phyloP scores from a whole-genome alignment of 2,329 filamentous ascomycete species.

The Colletotrichum eremochloae region DNA sequence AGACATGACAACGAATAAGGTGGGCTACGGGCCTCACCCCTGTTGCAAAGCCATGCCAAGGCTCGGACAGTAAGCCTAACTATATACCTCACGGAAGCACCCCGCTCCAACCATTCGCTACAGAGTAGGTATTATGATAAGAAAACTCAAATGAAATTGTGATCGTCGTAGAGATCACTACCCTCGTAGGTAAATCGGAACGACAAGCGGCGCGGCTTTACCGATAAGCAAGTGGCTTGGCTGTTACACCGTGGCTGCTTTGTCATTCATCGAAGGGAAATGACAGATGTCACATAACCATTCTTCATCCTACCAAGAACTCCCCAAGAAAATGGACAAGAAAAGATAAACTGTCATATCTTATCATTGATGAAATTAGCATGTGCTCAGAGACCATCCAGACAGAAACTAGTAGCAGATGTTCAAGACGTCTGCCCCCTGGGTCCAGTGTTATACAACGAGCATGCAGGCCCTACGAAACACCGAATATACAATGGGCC shows the following conservation, averaged over 20 bases:
- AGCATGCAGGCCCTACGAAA: neutral
- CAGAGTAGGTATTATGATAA: neutral
- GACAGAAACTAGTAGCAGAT: neutral
- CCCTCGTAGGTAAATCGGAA: neutral
- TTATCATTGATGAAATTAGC: neutral
- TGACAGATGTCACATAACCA: neutral
- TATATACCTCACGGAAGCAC: neutral
- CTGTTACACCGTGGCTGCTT: neutral
- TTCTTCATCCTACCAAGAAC: neutral
- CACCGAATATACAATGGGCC: neutral
- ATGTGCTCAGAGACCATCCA: neutral
- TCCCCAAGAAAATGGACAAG: too few species aligned
- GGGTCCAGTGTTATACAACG: neutral
- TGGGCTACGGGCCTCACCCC: constrained; percentile 38
- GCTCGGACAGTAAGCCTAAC: neutral
- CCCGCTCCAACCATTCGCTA: neutral
- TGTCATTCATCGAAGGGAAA: neutral
- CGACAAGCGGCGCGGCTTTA: neutral
- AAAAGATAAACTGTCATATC: neutral
- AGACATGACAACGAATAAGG: neutral
- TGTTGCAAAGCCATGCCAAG: neutral
- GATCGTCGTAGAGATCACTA: neutral
- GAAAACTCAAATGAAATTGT: neutral
- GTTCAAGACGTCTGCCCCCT: neutral
- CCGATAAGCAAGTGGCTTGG: neutral